These are phyloP conservation scores for Neoscytalidium dimidiatum DNA, from an alignment of 2,329 filamentous ascomycete species.

Conservation along the genomic window DNA sequence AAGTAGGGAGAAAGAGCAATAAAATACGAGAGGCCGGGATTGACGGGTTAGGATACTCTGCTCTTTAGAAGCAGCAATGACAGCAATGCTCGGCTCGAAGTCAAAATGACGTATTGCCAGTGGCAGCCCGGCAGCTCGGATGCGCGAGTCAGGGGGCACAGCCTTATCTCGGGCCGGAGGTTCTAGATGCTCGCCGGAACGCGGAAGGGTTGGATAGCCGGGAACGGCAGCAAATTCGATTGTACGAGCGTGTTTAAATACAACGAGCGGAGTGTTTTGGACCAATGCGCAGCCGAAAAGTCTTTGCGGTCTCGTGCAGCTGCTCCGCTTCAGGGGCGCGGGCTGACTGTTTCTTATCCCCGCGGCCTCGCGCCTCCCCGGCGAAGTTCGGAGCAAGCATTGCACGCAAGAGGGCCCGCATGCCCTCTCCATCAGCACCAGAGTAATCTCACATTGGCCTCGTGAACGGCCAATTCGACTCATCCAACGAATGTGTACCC, in stretches of 20 bases:
- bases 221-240: background rate
- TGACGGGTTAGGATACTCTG: background rate
- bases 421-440: slow-evolving; percentile 8
- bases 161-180: background rate
- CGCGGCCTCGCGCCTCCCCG: background rate
- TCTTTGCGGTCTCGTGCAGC: background rate
- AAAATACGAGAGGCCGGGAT: background rate
- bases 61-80: background rate
- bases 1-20: background rate
- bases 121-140: background rate
- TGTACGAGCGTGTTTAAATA: background rate
- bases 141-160: slow-evolving; percentile 12
- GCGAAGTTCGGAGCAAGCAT: slow-evolving; percentile 20
- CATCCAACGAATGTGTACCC: slow-evolving; percentile 4
- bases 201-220: background rate
- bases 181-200: slow-evolving; percentile 5
- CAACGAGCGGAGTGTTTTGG: background rate
- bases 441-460: slow-evolving; percentile 4
- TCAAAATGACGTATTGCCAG: slow-evolving; percentile 18
- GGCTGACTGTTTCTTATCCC: background rate
- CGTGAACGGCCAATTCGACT: slow-evolving; percentile 1
- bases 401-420: slow-evolving; percentile 16
- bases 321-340: background rate
- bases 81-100: background rate
- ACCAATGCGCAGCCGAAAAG: too few relatives aligned